Conservation (phyloP, 768 basidiomycete species). For the Termitomyces heimii region DNA sequence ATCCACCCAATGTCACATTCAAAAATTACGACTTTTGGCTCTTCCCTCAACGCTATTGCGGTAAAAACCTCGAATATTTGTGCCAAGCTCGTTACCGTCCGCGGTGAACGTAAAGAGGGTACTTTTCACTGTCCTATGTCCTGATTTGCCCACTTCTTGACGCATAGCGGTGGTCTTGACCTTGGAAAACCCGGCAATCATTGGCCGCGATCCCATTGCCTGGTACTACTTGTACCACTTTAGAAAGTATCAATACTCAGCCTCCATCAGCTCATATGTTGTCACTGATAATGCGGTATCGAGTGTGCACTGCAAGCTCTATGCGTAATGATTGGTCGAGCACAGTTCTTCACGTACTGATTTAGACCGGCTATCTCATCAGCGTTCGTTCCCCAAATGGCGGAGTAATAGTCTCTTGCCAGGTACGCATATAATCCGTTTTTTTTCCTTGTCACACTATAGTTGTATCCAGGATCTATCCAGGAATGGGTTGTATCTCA, state of each 20-base stretch:
- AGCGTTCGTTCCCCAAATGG: conserved; percentile 70
- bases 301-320: conserved; percentile 68
- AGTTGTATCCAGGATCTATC: conserved; percentile 48
- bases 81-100: conserved; percentile 64
- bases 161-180: conserved; percentile 51
- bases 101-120: conserved; percentile 66
- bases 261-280: conserved; percentile 49
- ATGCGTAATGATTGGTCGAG: conserved; percentile 50
- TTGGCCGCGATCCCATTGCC: conserved; percentile 65
- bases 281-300: conserved; percentile 61
- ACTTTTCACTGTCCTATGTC: not conserved
- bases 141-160: not conserved
- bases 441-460: not conserved
- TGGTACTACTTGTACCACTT: conserved; percentile 39
- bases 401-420: conserved; percentile 73
- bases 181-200: conserved; percentile 55
- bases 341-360: conserved; percentile 1
- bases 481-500: conserved; percentile 68
- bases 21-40: not conserved
- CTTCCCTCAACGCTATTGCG: not conserved
- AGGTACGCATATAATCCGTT: conserved; percentile 35
- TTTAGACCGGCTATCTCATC: not conserved
- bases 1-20: not conserved
- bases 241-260: not conserved
- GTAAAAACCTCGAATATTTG: conserved; percentile 41